phyloP scores from a whole-genome alignment of 2,329 filamentous ascomycete genomes.

The Epicoccum nigrum region DNA sequence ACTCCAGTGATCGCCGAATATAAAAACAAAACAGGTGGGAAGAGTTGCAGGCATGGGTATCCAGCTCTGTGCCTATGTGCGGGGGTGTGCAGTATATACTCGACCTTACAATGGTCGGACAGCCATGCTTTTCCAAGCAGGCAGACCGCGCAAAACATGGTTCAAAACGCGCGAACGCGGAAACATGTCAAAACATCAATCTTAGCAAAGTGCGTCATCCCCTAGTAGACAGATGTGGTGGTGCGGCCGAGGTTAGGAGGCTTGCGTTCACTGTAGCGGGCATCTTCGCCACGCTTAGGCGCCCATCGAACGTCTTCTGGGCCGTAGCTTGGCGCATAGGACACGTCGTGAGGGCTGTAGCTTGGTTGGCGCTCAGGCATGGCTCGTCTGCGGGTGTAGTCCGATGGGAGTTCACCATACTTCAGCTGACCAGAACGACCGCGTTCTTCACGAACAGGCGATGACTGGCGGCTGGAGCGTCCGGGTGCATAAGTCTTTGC shows the following conservation, averaged over 20 bases:
- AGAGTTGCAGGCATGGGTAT: slow-evolving; percentile 6
- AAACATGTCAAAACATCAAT: not conserved
- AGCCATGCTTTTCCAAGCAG: not conserved
- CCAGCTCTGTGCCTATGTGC: slow-evolving; percentile 12
- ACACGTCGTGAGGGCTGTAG: slow-evolving; percentile 41
- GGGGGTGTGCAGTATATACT: slow-evolving; percentile 10
- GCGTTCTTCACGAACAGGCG: slow-evolving; percentile 33
- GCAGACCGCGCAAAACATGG: not conserved
- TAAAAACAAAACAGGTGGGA: not conserved
- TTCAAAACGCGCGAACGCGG: slow-evolving; percentile 1
- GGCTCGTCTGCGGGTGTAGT: slow-evolving; percentile 22
- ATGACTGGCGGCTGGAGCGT: slow-evolving; percentile 36
- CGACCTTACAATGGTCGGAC: not conserved
- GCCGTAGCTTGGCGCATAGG: slow-evolving; percentile 37
- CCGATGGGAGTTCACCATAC: slow-evolving; percentile 35
- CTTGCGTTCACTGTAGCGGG: slow-evolving; percentile 32
- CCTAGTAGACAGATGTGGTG: slow-evolving; percentile 40
- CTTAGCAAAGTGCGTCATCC: not conserved
- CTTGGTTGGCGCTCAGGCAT: slow-evolving; percentile 32
- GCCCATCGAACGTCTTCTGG: slow-evolving; percentile 48
- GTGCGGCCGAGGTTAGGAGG: slow-evolving; percentile 32
- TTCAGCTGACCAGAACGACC: slow-evolving; percentile 31
- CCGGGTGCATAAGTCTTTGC: slow-evolving; percentile 15
- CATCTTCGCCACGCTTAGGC: slow-evolving; percentile 30
- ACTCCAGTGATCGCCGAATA: not conserved